Evolutionary conservation across 1,284 basidiomycete genomes (phyloP).

Genomic region (Ustilago tritici): DNA sequence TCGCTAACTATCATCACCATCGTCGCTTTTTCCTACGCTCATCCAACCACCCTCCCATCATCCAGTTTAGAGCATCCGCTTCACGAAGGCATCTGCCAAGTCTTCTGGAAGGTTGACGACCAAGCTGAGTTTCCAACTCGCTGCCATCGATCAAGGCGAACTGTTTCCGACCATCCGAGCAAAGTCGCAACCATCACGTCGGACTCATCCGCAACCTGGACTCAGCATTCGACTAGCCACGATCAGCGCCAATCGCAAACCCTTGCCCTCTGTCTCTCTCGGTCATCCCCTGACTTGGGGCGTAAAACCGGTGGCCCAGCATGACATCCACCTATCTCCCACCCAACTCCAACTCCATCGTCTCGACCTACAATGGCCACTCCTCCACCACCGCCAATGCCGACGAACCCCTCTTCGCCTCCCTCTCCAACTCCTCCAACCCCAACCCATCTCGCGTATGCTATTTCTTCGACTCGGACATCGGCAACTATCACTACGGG

Average conservation of each 20-base stretch:
- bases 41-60: neutral
- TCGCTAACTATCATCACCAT: neutral
- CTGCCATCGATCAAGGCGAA: neutral
- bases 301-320: neutral
- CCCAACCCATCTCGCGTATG: constrained; percentile 63
- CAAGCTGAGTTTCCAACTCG: too few relatives aligned
- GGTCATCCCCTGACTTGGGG: too few relatives aligned
- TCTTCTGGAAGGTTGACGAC: too few relatives aligned
- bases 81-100: too few relatives aligned
- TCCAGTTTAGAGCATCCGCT: too few relatives aligned
- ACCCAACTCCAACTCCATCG: constrained; percentile 47
- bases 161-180: neutral
- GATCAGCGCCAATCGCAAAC: neutral
- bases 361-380: constrained; percentile 36
- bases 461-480: constrained; percentile 84
- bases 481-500: constrained; percentile 98
- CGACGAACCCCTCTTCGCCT: constrained; percentile 51
- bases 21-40: neutral
- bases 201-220: too few relatives aligned
- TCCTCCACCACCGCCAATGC: constrained; percentile 15
- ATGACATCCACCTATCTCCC: constrained; percentile 56
- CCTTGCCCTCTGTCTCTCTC: neutral
- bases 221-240: too few relatives aligned
- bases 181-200: too few relatives aligned
- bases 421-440: constrained; percentile 46